These are phyloP conservation scores for Coffea eugenioides DNA, from an alignment of 257 asterid genomes.

Conservation along the genomic window DNA sequence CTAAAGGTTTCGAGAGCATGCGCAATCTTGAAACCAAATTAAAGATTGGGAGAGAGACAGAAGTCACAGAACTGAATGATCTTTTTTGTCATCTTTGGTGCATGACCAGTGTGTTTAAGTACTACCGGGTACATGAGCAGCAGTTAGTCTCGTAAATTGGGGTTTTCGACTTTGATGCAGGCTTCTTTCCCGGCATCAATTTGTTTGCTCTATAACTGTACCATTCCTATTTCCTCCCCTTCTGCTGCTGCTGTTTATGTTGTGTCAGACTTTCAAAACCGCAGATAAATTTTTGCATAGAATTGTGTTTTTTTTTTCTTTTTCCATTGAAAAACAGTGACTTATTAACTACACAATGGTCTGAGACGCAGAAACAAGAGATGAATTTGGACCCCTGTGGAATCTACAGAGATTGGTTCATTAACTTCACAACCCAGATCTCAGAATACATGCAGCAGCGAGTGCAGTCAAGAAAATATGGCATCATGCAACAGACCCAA, in stretches of 20 bases:
- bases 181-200: slow-evolving; percentile 19
- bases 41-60: neutral
- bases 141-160: slow-evolving; percentile 19
- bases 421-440: neutral
- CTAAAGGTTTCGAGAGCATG: too few relatives aligned
- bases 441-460: neutral
- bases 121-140: neutral
- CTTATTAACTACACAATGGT: neutral
- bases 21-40: too few relatives aligned
- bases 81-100: neutral
- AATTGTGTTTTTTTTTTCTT: neutral
- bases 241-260: neutral
- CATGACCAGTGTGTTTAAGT: neutral
- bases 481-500: neutral
- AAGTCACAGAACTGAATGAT: neutral
- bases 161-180: slow-evolving; percentile 7
- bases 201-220: neutral
- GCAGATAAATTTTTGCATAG: neutral
- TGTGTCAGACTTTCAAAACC: neutral
- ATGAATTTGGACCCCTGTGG: neutral
- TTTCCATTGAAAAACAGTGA: neutral
- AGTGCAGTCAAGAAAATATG: neutral
- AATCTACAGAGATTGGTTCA: neutral
- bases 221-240: slow-evolving; percentile 5
- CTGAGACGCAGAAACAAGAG: neutral